A percentile compares a stretch with the other conserved stretches of the same genome.
phyloP scores from a whole-genome alignment of 768 basidiomycete genomes.

The Hypholoma fasciculare region DNA sequence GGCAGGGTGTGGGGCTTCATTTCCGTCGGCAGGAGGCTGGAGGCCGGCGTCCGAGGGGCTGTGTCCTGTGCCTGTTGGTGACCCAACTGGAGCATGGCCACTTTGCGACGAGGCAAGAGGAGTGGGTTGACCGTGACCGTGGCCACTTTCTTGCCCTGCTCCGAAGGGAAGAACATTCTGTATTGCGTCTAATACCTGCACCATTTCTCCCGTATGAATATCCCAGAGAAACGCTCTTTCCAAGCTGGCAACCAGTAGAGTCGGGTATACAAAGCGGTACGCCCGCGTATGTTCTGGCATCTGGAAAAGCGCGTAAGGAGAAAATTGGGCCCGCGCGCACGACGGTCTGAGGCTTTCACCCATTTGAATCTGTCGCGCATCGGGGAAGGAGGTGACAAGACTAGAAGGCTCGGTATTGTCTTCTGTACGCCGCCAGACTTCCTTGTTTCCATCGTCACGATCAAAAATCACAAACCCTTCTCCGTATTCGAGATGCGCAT shows the following conservation, averaged over 20 bases:
- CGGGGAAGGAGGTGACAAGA: slow-evolving; percentile 9
- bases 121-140: background rate
- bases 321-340: slow-evolving; percentile 47
- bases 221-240: slow-evolving; percentile 62
- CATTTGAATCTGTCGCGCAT: slow-evolving; percentile 9
- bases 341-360: slow-evolving; percentile 1
- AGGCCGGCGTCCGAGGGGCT: no score
- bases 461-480: slow-evolving; percentile 75
- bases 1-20: background rate
- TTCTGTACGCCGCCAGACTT: slow-evolving; percentile 65
- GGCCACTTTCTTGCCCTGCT: background rate
- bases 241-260: slow-evolving; percentile 49
- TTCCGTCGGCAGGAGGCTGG: background rate
- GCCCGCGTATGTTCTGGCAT: slow-evolving; percentile 48
- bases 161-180: slow-evolving; percentile 22
- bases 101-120: no score
- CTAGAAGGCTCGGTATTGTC: slow-evolving; percentile 15
- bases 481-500: slow-evolving; percentile 75
- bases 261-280: slow-evolving; percentile 70
- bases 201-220: slow-evolving; percentile 46
- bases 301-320: slow-evolving; percentile 58
- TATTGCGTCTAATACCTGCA: slow-evolving; percentile 47
- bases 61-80: no score
- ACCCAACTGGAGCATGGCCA: no score
- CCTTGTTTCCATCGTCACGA: slow-evolving; percentile 52